phyloP scores from a whole-genome alignment of 345 rosid genomes.

The Carallia pectinifolia region DNA sequence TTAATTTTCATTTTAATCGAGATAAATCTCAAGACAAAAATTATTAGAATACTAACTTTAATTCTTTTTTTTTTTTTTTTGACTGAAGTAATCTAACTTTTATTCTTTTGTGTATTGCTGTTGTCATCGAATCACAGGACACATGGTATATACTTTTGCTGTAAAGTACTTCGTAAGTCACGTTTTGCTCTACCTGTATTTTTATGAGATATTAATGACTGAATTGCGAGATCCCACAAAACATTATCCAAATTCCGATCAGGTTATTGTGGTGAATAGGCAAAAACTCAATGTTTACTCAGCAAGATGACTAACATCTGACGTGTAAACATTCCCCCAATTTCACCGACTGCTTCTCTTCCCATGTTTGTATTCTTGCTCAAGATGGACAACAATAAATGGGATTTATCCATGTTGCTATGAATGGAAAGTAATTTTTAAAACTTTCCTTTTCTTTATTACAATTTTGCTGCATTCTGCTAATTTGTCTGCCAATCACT shows the following conservation, averaged over 20 bases:
- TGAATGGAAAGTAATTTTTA: too few species aligned
- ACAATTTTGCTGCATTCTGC: too few species aligned
- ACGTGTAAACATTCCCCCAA: constrained; percentile 16
- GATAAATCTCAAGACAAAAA: too few species aligned
- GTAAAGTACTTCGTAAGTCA: constrained; percentile 29
- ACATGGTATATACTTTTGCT: constrained; percentile 7
- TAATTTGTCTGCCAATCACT: background rate
- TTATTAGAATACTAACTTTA: too few species aligned
- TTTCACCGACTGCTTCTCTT: constrained; percentile 11
- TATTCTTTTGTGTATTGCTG: too few species aligned
- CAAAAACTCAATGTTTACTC: constrained; percentile 10
- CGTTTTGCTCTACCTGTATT: constrained; percentile 17
- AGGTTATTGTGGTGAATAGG: constrained; percentile 22
- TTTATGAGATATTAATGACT: background rate
- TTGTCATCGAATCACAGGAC: too few species aligned
- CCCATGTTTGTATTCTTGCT: background rate
- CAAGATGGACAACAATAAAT: too few species aligned
- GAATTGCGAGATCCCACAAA: constrained; percentile 1
- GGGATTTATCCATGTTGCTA: too few species aligned
- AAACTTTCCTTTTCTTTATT: too few species aligned
- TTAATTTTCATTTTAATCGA: too few species aligned
- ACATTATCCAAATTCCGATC: constrained; percentile 40
- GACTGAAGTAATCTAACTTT: too few species aligned
- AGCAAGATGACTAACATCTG: constrained; percentile 17
- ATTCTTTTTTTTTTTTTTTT: too few species aligned